phyloP scores from a whole-genome alignment of 805 yeast genomes.

The Kluyveromyces aestuarii region DNA sequence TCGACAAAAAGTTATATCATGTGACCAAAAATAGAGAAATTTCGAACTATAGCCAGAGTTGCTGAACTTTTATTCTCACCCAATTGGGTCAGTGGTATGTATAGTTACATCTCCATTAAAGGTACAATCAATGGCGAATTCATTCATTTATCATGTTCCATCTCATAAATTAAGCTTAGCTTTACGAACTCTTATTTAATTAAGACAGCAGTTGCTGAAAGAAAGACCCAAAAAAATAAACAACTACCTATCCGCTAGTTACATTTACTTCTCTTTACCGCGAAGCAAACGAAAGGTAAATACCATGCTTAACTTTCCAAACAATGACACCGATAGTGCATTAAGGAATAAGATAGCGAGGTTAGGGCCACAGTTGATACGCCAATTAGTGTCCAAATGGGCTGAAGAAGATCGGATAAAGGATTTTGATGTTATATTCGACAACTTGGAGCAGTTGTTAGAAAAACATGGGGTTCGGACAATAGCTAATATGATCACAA shows the following conservation, averaged over 20 bases:
- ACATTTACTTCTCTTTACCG: neutral
- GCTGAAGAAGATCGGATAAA: conserved; percentile 2
- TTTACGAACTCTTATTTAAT: too few species aligned
- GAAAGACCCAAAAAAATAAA: too few species aligned
- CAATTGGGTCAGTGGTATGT: too few species aligned
- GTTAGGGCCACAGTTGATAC: neutral
- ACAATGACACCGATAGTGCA: neutral
- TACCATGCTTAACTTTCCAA: neutral
- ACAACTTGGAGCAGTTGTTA: conserved; percentile 14
- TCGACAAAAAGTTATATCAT: conserved; percentile 5
- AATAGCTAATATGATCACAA: conserved; percentile 38
- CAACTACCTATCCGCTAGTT: neutral
- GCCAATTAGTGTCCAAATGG: neutral
- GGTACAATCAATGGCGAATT: too few species aligned
- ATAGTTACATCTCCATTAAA: too few species aligned
- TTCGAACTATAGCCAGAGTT: too few species aligned
- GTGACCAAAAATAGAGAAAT: neutral
- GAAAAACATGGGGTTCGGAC: conserved; percentile 17
- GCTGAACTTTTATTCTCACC: too few species aligned
- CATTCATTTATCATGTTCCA: too few species aligned
- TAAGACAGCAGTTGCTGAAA: too few species aligned
- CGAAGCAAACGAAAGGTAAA: neutral
- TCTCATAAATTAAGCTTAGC: too few species aligned
- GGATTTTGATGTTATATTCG: conserved; percentile 15
- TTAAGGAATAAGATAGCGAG: neutral